Percentiles rank a stretch among this genome's conserved stretches.
phyloP scores from a whole-genome alignment of 768 basidiomycete genomes.

The Suillus brevipes region DNA sequence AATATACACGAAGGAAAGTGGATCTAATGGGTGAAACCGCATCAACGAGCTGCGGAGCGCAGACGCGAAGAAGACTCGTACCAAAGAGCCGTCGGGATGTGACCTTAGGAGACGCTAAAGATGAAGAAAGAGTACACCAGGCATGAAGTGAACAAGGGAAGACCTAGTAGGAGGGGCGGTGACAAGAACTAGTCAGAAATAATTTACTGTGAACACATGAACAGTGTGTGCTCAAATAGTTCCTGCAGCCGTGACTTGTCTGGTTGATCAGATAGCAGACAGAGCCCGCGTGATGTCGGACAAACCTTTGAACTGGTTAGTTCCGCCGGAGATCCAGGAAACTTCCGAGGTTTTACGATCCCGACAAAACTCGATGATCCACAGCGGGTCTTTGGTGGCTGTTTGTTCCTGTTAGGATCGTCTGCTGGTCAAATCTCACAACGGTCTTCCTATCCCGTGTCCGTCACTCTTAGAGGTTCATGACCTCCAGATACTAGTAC shows the following conservation, averaged over 20 bases:
- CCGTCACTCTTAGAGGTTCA: conserved; percentile 2
- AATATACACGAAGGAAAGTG: conserved; percentile 34
- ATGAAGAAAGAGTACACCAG: conserved; percentile 27
- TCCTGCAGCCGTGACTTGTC: conserved; percentile 26
- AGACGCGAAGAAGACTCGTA: conserved; percentile 6
- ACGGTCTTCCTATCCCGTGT: conserved; percentile 26
- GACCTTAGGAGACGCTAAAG: conserved; percentile 10
- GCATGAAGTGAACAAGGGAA: conserved; percentile 21
- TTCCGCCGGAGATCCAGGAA: conserved; percentile 12
- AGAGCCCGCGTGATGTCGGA: conserved; percentile 27
- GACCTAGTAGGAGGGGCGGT: neutral
- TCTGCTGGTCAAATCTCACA: conserved; percentile 30
- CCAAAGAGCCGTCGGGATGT: conserved; percentile 6
- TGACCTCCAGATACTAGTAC: neutral
- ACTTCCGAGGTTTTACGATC: conserved; percentile 13
- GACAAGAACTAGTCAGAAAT: conserved; percentile 21
- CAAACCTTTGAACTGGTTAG: conserved; percentile 18
- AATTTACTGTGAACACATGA: conserved; percentile 33
- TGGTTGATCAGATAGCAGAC: conserved; percentile 20
- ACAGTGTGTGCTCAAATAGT: conserved; percentile 29
- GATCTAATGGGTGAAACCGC: conserved; percentile 18
- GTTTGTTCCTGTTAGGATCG: conserved; percentile 31
- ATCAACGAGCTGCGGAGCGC: conserved; percentile 8
- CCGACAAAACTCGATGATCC: neutral
- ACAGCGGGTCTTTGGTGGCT: conserved; percentile 26